Evolutionary conservation across 768 basidiomycete genomes (phyloP).

Genomic region (Mycena metata): DNA sequence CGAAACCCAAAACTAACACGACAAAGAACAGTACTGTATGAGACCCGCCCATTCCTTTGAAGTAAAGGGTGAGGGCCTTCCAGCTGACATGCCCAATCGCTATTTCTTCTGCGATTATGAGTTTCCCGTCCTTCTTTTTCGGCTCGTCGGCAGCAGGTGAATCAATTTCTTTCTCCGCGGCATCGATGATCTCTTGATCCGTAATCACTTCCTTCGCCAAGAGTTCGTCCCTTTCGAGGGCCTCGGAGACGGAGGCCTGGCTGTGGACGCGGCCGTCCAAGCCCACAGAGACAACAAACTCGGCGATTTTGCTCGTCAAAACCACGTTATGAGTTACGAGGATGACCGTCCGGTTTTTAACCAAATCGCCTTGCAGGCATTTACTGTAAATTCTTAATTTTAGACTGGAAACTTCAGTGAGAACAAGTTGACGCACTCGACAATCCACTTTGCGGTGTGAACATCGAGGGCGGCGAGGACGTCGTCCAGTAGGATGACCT

Average conservation of each 20-base stretch:
- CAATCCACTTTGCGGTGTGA: conserved; percentile 87
- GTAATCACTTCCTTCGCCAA: conserved; percentile 59
- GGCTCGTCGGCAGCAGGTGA: conserved; percentile 38
- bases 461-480: conserved; percentile 77
- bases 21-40: conserved; percentile 36
- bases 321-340: conserved; percentile 64
- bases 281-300: conserved; percentile 60
- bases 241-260: conserved; percentile 57
- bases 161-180: conserved; percentile 43
- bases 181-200: conserved; percentile 52
- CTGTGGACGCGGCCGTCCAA: conserved; percentile 57
- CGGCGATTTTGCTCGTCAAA: conserved; percentile 55
- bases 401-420: neutral
- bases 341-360: conserved; percentile 58
- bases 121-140: conserved; percentile 60
- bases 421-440: conserved; percentile 49
- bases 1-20: conserved; percentile 18
- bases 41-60: conserved; percentile 34
- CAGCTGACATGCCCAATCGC: conserved; percentile 69
- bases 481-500: conserved; percentile 83
- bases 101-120: conserved; percentile 75
- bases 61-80: conserved; percentile 44
- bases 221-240: conserved; percentile 50
- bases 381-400: conserved; percentile 38
- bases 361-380: conserved; percentile 57